These are phyloP conservation scores for Apiotrichum mycotoxinovorans DNA, from an alignment of 1,284 basidiomycete genomes.

Conservation along the genomic window DNA sequence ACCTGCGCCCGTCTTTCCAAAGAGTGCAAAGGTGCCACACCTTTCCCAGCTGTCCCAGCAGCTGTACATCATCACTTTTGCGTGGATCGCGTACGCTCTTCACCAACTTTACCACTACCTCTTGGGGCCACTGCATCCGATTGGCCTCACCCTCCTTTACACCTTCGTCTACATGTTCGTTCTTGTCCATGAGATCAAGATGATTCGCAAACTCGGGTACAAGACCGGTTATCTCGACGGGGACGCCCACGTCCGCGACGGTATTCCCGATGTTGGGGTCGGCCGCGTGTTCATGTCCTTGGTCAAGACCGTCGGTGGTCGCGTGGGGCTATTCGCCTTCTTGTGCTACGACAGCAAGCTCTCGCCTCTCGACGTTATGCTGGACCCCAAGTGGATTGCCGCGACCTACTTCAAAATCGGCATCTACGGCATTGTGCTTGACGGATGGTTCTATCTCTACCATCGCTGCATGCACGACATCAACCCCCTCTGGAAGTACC, in stretches of 20 bases:
- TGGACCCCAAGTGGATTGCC: constrained; percentile 2
- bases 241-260: constrained; percentile 1
- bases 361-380: not conserved
- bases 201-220: constrained; percentile 3
- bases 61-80: constrained; percentile 1
- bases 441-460: constrained; percentile 9
- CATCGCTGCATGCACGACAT: constrained; percentile 10
- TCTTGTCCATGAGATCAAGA: constrained; percentile 1
- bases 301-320: constrained; percentile 1
- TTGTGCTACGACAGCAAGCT: not conserved
- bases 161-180: constrained; percentile 1
- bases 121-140: not conserved
- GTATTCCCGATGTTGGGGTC: constrained; percentile 8
- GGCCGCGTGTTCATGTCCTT: not conserved
- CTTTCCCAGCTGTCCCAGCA: constrained; percentile 5
- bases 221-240: constrained; percentile 1
- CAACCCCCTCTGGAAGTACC: constrained; percentile 7
- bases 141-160: constrained; percentile 3
- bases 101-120: constrained; percentile 1
- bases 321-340: not conserved
- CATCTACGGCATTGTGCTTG: constrained; percentile 6
- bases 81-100: constrained; percentile 1
- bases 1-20: not conserved
- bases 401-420: constrained; percentile 1
- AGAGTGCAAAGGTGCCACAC: constrained; percentile 3